Evolutionary conservation across 2,329 filamentous ascomycete species (phyloP), one percentile per base, ranked within the genome.

Genomic region (Blastomyces gilchristii): DNA sequence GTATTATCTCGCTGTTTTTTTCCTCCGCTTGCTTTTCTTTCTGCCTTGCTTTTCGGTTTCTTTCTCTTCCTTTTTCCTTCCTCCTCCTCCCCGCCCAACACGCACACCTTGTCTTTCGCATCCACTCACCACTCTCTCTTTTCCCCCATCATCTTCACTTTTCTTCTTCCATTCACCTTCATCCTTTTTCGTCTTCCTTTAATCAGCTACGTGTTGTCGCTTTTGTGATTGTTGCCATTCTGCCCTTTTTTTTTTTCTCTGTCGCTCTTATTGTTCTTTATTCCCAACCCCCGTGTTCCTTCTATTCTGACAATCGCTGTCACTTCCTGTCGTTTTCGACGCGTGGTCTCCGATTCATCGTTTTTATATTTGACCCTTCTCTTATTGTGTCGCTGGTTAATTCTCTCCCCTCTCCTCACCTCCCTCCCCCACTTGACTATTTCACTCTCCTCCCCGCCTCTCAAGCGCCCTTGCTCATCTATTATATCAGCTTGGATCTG

Each of bases 381-480:
- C 47, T 56, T 59, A 63, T 57, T 64, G 69, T 61, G 76, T 77
- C 50, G 73, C 78, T 58, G 81, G 91, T 61, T 91, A 90, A 34
- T 96, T 95, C 60, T 60, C 62, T 66, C 65, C 63, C 61, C 67
- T 64, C 64, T n/a, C n/a, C n/a, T n/a, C n/a, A n/a, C n/a, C n/a
- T n/a, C n/a, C n/a, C n/a, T n/a, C n/a, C n/a, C 59, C 65, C 62
- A 60, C 65, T 31, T 63, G 25, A 60, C 60, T 62, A 62, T 60
- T 65, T 63, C 63, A 63, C 62, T 66, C 62, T 64, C 65, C 60
- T 66, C 58, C 58, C 63, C 31, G 25, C 59, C 60, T 41, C 50
- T 34, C 31, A 31, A 31, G 31, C 31, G 31, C 31, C 31, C 5
- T 31, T 31, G 2, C 14, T 34, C 25, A n/a, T n/a, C 28, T 22